Conservation (phyloP, 495 filamentous ascomycete species). For the Aspergillus bertholletiae region DNA sequence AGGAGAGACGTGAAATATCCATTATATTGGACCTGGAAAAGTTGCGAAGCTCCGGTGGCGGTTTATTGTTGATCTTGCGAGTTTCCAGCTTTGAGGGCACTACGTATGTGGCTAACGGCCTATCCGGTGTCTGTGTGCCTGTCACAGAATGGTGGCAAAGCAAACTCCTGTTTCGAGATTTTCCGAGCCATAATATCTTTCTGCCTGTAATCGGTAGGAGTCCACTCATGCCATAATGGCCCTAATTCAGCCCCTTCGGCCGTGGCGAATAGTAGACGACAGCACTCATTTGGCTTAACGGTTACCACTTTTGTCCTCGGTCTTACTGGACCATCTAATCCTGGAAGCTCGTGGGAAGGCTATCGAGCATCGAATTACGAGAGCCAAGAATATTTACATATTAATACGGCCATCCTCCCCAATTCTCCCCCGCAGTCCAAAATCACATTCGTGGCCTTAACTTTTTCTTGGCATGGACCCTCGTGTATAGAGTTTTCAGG, state of each 20-base stretch:
- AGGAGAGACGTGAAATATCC: background rate
- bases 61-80: background rate
- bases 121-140: background rate
- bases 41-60: background rate
- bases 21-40: background rate
- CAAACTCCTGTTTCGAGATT: slow-evolving; percentile 1
- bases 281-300: background rate
- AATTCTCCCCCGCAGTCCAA: background rate
- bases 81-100: background rate
- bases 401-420: background rate
- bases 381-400: background rate
- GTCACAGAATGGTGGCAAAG: background rate
- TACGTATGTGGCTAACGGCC: background rate
- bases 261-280: background rate
- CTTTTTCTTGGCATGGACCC: slow-evolving; percentile 3
- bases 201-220: background rate
- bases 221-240: slow-evolving; percentile 1
- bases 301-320: background rate
- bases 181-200: background rate
- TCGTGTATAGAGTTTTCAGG: slow-evolving; percentile 11
- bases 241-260: slow-evolving; percentile 2
- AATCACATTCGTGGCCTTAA: slow-evolving; percentile 6
- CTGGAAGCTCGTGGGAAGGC: background rate
- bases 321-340: background rate
- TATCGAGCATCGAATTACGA: background rate